A percentile compares a stretch with the other conserved stretches of the same genome.
phyloP scores from a whole-genome alignment of 2,329 filamentous ascomycete species.

The Paraconiothyrium sp. region DNA sequence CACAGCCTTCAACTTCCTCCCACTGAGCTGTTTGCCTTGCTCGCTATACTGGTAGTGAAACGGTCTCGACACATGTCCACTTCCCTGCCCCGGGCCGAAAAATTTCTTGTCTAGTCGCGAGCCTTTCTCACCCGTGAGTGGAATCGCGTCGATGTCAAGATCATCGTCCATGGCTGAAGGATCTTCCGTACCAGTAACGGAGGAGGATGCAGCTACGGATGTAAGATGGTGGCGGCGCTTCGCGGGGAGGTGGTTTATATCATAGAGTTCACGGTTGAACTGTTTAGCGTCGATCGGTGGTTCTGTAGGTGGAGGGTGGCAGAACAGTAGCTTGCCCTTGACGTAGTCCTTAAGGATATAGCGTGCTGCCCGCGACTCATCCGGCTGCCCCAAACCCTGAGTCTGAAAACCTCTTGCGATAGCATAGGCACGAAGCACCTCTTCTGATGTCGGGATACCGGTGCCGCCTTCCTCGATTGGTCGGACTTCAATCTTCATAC shows the following conservation, averaged over 20 bases:
- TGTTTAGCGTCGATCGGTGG: conserved; percentile 71
- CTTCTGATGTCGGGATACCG: conserved; percentile 82
- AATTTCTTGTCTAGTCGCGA: conserved; percentile 85
- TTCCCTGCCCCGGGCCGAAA: conserved; percentile 74
- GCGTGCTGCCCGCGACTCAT: conserved; percentile 90
- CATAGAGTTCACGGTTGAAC: conserved; percentile 93
- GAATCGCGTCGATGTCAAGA: conserved; percentile 59
- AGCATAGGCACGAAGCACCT: conserved; percentile 87
- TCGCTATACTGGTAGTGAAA: conserved; percentile 91
- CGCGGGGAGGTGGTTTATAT: conserved; percentile 80
- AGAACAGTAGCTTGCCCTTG: conserved; percentile 92
- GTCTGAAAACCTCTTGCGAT: conserved; percentile 90
- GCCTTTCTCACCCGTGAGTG: conserved; percentile 73
- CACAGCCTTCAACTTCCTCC: conserved; percentile 83
- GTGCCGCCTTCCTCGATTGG: conserved; percentile 92
- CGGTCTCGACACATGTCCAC: conserved; percentile 75
- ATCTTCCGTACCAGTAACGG: conserved; percentile 50
- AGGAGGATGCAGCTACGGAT: conserved; percentile 51
- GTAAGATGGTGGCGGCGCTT: conserved; percentile 77
- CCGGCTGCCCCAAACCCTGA: conserved; percentile 86
- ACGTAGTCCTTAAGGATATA: conserved; percentile 97
- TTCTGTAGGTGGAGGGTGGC: conserved; percentile 81
- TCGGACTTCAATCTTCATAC: conserved; percentile 84
- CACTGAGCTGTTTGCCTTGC: conserved; percentile 83
- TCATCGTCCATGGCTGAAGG: conserved; percentile 55